These are phyloP conservation scores for Petunia secreta DNA, from an alignment of 257 asterid species.

Conservation along the genomic window DNA sequence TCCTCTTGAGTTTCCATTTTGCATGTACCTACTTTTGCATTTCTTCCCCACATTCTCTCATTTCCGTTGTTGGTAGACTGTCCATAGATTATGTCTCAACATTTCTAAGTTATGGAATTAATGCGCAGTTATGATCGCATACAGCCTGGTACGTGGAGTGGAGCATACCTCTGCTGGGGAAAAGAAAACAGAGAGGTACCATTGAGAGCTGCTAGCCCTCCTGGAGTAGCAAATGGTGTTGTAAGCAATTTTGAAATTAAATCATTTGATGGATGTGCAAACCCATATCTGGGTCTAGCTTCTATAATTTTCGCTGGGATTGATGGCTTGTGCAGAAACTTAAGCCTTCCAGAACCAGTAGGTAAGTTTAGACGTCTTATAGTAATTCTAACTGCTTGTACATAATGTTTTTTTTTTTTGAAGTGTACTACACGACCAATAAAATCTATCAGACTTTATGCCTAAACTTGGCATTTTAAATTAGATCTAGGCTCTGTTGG, in stretches of 20 bases:
- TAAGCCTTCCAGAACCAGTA: conserved; percentile 72
- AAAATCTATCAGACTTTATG: not conserved
- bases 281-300: conserved; percentile 88
- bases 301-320: conserved; percentile 77
- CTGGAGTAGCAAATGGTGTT: conserved; percentile 76
- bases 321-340: conserved; percentile 67
- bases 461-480: not conserved
- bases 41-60: not conserved
- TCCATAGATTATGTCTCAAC: not conserved
- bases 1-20: not conserved
- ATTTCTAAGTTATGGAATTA: not conserved
- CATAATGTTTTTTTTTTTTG: not conserved
- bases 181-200: conserved; percentile 89
- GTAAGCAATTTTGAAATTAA: conserved; percentile 90
- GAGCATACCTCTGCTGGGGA: conserved; percentile 97
- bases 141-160: conserved; percentile 96
- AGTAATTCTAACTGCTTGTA: not conserved
- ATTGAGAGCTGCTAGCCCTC: conserved; percentile 81
- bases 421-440: not conserved
- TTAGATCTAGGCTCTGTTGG: not conserved
- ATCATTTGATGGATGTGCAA: conserved; percentile 90
- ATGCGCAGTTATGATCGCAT: conserved; percentile 82
- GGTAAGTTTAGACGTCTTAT: conserved; percentile 50
- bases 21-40: not conserved
- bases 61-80: not conserved